Conservation (phyloP, 2,329 filamentous ascomycete species). For the Camillea tinctor region DNA sequence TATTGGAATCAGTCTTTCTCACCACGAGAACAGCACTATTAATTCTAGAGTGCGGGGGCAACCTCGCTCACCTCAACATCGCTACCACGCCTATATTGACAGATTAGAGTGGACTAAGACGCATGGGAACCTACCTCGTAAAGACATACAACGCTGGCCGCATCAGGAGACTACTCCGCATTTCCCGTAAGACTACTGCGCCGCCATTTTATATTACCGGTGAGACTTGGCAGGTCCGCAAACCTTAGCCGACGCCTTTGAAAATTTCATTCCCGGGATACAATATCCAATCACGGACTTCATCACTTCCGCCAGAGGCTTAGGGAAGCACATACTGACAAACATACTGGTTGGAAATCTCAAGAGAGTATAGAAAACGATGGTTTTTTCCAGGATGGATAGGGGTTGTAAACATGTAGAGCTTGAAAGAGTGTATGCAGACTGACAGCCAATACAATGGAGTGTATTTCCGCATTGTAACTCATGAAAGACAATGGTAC, state of each 20-base stretch:
- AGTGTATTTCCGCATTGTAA: too few relatives aligned
- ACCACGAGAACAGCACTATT: slow-evolving; percentile 19
- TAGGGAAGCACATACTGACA: slow-evolving; percentile 24
- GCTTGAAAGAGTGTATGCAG: too few relatives aligned
- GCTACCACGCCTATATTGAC: slow-evolving; percentile 9
- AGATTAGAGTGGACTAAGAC: slow-evolving; percentile 19
- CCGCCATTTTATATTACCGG: slow-evolving; percentile 19
- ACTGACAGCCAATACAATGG: too few relatives aligned
- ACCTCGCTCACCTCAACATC: slow-evolving; percentile 34
- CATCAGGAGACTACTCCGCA: background rate
- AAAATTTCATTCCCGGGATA: slow-evolving; percentile 15
- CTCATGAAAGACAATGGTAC: slow-evolving; percentile 52
- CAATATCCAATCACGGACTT: slow-evolving; percentile 31
- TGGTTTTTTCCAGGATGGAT: too few relatives aligned
- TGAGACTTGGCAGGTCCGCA: slow-evolving; percentile 24
- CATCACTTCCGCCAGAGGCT: slow-evolving; percentile 34
- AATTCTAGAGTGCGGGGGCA: slow-evolving; percentile 33
- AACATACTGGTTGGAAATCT: slow-evolving; percentile 27
- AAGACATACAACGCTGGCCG: background rate
- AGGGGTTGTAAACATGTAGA: too few relatives aligned
- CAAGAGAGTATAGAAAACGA: too few relatives aligned
- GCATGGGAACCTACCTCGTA: background rate
- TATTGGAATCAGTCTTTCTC: slow-evolving; percentile 28
- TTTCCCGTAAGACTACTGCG: slow-evolving; percentile 2
- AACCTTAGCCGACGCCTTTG: slow-evolving; percentile 16